These are phyloP conservation scores for Stentor coeruleus DNA, from an alignment of 73 alveolate species.

Conservation along the genomic window DNA sequence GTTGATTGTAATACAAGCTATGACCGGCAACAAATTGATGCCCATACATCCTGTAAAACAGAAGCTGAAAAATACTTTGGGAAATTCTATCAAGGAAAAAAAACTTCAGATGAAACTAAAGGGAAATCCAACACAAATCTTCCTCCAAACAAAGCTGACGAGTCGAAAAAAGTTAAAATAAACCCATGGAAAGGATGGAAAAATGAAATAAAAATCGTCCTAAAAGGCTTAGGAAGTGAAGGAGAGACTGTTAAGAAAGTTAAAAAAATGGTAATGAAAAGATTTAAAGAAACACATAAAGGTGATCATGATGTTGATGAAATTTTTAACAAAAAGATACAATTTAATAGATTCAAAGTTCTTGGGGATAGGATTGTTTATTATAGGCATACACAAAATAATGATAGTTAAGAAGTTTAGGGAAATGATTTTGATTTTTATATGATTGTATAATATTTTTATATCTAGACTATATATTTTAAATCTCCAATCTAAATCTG, in stretches of 20 bases:
- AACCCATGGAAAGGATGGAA: slow-evolving; percentile 23
- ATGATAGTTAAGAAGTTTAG: too few species aligned
- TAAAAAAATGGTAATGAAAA: neutral
- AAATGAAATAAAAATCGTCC: slow-evolving; percentile 9
- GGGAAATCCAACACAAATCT: slow-evolving; percentile 35
- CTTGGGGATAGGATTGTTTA: slow-evolving; percentile 12
- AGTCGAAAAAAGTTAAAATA: neutral
- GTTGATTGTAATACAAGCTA: slow-evolving; percentile 71
- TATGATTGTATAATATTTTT: too few species aligned
- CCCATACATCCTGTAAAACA: slow-evolving; percentile 76
- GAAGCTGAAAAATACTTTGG: slow-evolving; percentile 80
- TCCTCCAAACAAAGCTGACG: slow-evolving; percentile 30
- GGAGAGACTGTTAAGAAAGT: neutral
- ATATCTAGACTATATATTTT: too few species aligned
- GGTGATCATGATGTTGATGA: slow-evolving; percentile 10
- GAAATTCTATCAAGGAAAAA: slow-evolving; percentile 35
- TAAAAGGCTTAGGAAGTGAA: neutral
- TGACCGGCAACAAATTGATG: slow-evolving; percentile 75
- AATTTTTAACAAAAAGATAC: slow-evolving; percentile 2
- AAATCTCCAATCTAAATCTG: too few species aligned
- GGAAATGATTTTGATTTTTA: too few species aligned
- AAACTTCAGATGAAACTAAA: slow-evolving; percentile 29
- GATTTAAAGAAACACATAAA: slow-evolving; percentile 2
- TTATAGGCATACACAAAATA: too few species aligned
- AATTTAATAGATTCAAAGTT: neutral